Conservation (phyloP, 768 basidiomycete genomes). For the Trametes gibbosa region DNA sequence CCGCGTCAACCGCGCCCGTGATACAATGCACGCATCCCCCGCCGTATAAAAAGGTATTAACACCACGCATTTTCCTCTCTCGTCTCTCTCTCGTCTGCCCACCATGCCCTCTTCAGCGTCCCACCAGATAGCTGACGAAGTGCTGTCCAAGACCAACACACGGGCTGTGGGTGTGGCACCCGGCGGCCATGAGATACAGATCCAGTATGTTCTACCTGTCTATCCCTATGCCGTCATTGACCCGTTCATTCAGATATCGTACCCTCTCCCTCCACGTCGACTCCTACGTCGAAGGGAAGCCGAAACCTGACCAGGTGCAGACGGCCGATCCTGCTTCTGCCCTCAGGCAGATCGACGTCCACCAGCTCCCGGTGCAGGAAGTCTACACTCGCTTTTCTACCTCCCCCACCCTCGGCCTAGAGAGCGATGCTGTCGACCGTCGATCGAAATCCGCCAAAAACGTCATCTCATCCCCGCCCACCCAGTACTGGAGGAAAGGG, state of each 20-base stretch:
- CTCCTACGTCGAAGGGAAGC: constrained; percentile 23
- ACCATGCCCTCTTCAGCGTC: not conserved
- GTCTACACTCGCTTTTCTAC: constrained; percentile 44
- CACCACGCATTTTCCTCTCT: not conserved
- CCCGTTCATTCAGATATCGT: constrained; percentile 34
- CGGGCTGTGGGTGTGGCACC: not conserved
- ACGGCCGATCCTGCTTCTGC: constrained; percentile 36
- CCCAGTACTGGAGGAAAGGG: constrained; percentile 47
- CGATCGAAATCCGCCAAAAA: constrained; percentile 34
- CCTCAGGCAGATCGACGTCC: constrained; percentile 48
- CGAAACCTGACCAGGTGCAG: constrained; percentile 10
- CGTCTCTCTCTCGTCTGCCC: not conserved
- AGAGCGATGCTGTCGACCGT: constrained; percentile 36
- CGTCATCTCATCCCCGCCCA: constrained; percentile 46
- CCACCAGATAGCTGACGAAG: not conserved
- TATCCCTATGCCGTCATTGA: not conserved
- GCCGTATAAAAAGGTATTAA: too few species aligned
- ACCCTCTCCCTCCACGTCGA: constrained; percentile 47
- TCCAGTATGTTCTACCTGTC: constrained; percentile 1
- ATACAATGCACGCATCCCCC: not conserved
- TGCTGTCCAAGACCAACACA: not conserved
- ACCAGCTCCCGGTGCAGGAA: constrained; percentile 40
- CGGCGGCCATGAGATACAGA: constrained; percentile 5
- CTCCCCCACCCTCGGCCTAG: constrained; percentile 45
- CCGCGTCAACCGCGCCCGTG: not conserved